phyloP scores from a whole-genome alignment of 2,329 filamentous ascomycete genomes.

The Fusarium ambrosium region DNA sequence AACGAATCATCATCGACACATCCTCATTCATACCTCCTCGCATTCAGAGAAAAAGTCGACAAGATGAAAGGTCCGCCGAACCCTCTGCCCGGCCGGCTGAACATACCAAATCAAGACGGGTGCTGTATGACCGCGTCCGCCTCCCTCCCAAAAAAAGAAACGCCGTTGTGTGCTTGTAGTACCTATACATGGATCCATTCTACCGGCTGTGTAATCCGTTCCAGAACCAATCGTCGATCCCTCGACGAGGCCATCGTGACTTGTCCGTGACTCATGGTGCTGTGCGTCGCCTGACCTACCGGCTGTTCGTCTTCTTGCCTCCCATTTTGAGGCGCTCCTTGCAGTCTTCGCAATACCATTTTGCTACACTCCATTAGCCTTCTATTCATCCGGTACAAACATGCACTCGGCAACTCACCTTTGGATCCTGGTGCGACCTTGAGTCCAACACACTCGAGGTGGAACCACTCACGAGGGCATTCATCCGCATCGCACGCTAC shows the following conservation, averaged over 20 bases:
- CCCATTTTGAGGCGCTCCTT: slow-evolving; percentile 73
- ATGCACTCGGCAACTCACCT: slow-evolving; percentile 64
- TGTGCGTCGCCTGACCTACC: slow-evolving; percentile 50
- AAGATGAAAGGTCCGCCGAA: slow-evolving; percentile 2
- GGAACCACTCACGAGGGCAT: slow-evolving; percentile 85
- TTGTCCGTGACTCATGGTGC: slow-evolving; percentile 24
- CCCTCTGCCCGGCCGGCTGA: slow-evolving; percentile 5
- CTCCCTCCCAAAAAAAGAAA: slow-evolving; percentile 36
- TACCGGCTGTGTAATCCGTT: slow-evolving; percentile 25
- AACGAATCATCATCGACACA: slow-evolving; percentile 15
- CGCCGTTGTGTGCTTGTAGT: slow-evolving; percentile 36
- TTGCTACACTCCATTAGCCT: slow-evolving; percentile 66
- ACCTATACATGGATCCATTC: slow-evolving; percentile 39
- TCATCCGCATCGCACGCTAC: slow-evolving; percentile 82
- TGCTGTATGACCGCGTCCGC: slow-evolving; percentile 31
- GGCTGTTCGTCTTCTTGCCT: slow-evolving; percentile 65
- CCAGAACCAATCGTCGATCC: slow-evolving; percentile 28
- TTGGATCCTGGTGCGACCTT: slow-evolving; percentile 83
- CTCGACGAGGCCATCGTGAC: slow-evolving; percentile 33
- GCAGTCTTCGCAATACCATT: slow-evolving; percentile 88
- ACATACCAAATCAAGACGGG: slow-evolving; percentile 29
- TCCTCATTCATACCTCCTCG: slow-evolving; percentile 13
- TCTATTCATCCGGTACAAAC: background rate
- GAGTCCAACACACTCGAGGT: slow-evolving; percentile 84
- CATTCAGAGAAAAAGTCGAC: slow-evolving; percentile 7